phyloP scores from a whole-genome alignment of 2,329 filamentous ascomycete genomes.

The Alternaria gaisen region DNA sequence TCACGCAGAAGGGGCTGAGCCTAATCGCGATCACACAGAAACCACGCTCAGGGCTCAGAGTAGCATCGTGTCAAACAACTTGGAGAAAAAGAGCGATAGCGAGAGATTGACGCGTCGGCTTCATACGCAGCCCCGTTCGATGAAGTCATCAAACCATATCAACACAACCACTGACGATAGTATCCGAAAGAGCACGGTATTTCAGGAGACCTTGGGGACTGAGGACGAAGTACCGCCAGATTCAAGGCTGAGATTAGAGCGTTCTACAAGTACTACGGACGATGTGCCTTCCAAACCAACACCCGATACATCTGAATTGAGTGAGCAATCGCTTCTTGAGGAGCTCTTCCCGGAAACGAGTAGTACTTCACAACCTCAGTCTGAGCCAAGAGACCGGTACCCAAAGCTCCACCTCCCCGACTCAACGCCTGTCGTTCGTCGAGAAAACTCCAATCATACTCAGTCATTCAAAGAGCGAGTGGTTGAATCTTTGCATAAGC shows the following conservation, averaged over 20 bases:
- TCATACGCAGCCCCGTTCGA: constrained; percentile 25
- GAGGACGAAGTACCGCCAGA: neutral
- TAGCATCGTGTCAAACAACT: neutral
- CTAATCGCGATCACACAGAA: neutral
- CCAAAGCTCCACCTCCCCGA: constrained; percentile 42
- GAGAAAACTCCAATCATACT: constrained; percentile 5
- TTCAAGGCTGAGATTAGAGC: neutral
- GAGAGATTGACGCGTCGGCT: constrained; percentile 22
- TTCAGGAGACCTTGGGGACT: neutral
- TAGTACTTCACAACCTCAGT: constrained; percentile 26
- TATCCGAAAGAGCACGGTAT: neutral
- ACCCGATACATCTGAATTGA: constrained; percentile 13
- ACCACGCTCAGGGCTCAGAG: neutral
- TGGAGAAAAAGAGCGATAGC: constrained; percentile 15
- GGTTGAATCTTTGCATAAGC: constrained; percentile 33
- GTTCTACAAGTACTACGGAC: neutral
- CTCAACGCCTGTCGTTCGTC: constrained; percentile 20
- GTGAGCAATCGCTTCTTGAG: constrained; percentile 53
- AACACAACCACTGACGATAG: neutral
- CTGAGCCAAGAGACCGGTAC: constrained; percentile 27
- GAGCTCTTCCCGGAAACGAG: constrained; percentile 64
- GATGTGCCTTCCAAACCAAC: constrained; percentile 5
- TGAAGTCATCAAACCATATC: constrained; percentile 20
- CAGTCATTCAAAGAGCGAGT: constrained; percentile 28
- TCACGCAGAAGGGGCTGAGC: neutral